phyloP scores from a whole-genome alignment of 1,284 basidiomycete genomes.

The Microbotryomycetes sp. region DNA sequence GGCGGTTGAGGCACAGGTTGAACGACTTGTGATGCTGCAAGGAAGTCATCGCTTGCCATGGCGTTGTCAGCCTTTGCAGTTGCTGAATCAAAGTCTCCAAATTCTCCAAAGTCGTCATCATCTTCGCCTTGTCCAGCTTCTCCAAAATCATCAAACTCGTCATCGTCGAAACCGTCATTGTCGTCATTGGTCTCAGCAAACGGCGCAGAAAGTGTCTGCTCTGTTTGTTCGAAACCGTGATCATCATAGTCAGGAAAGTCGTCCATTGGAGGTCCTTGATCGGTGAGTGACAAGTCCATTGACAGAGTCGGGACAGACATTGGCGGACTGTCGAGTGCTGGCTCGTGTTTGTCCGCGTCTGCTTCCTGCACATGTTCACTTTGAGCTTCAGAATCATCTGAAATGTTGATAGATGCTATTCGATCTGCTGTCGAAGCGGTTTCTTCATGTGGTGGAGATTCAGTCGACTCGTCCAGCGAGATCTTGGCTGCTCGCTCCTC shows the following conservation, averaged over 20 bases:
- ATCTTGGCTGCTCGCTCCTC: too few species aligned
- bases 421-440: too few species aligned
- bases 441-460: too few species aligned
- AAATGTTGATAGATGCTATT: too few species aligned
- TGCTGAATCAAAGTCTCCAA: slow-evolving; percentile 47
- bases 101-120: slow-evolving; percentile 63
- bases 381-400: neutral
- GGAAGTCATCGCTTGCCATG: slow-evolving; percentile 47
- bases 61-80: too few species aligned
- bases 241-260: slow-evolving; percentile 8
- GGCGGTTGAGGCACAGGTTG: slow-evolving; percentile 30
- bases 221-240: slow-evolving; percentile 8
- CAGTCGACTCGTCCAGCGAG: too few species aligned
- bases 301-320: neutral
- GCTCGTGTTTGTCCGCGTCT: neutral
- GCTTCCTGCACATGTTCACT: neutral
- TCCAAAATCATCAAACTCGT: slow-evolving; percentile 63
- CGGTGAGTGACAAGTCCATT: neutral
- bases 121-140: slow-evolving; percentile 49
- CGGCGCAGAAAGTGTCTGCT: too few species aligned
- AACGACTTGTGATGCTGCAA: slow-evolving; percentile 38
- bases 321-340: neutral
- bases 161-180: slow-evolving; percentile 64
- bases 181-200: slow-evolving; percentile 36
- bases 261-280: slow-evolving; percentile 3